phyloP scores from a whole-genome alignment of 371 early-diverging fungal genomes.

The Parasitella parasitica region DNA sequence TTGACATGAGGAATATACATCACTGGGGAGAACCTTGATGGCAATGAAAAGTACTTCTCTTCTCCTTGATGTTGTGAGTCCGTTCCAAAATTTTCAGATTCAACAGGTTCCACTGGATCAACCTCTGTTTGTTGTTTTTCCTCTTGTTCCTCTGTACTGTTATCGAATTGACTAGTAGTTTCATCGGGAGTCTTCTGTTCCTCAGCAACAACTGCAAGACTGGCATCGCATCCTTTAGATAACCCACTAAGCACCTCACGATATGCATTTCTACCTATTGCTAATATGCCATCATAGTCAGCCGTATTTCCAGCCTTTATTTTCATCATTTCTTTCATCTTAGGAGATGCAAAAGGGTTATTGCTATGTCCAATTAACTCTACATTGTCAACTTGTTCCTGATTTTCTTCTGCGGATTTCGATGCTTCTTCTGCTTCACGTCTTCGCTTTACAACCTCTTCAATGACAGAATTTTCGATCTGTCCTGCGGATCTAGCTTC shows the following conservation, averaged over 20 bases:
- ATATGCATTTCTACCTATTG: conserved; percentile 63
- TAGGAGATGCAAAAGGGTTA: conserved; percentile 11
- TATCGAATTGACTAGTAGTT: not conserved
- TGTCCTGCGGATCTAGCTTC: conserved; percentile 57
- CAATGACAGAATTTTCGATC: conserved; percentile 55
- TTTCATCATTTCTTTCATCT: not conserved
- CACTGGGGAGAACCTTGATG: conserved; percentile 55
- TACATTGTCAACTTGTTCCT: not conserved
- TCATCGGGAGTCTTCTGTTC: not conserved
- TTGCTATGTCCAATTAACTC: not conserved
- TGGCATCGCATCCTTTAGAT: conserved; percentile 58
- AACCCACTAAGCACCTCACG: conserved; percentile 61
- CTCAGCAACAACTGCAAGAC: conserved; percentile 30
- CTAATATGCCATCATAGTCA: conserved; percentile 55
- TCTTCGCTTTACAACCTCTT: conserved; percentile 54
- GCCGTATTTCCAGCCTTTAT: not conserved
- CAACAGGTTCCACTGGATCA: not conserved
- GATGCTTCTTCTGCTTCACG: conserved; percentile 33
- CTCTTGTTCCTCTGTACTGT: not conserved
- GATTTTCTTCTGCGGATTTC: not conserved
- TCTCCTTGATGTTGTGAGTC: conserved; percentile 7
- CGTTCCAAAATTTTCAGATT: not conserved
- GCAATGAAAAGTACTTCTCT: conserved; percentile 46
- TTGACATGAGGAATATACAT: conserved; percentile 69
- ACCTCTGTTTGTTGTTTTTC: not conserved